Conservation (phyloP, 73 alveolate genomes). For the Tetrahymena malaccensis region DNA sequence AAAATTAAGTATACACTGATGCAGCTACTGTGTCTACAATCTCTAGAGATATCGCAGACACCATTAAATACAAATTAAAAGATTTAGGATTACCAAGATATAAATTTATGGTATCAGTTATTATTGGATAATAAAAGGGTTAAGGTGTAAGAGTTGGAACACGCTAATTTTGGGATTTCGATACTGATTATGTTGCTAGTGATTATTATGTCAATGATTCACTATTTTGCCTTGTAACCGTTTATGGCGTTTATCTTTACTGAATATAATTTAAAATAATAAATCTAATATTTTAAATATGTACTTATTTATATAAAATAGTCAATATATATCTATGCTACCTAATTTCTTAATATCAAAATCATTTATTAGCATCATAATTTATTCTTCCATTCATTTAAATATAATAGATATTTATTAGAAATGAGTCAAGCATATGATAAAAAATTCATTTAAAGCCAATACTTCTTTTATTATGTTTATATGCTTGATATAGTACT, state of each 20-base stretch:
- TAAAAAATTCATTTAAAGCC: too few relatives aligned
- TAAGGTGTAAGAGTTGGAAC: conserved; percentile 38
- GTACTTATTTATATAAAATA: not conserved
- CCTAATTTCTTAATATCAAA: not conserved
- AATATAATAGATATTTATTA: too few relatives aligned
- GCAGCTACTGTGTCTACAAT: conserved; percentile 13
- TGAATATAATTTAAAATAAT: not conserved
- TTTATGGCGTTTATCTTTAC: conserved; percentile 31
- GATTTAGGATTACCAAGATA: conserved; percentile 22
- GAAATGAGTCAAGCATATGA: too few relatives aligned
- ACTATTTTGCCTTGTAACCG: conserved; percentile 29
- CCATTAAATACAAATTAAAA: conserved; percentile 23
- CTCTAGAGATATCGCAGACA: conserved; percentile 35
- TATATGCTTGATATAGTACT: too few relatives aligned
- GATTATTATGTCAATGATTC: conserved; percentile 25
- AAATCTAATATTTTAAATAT: not conserved
- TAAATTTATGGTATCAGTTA: conserved; percentile 29
- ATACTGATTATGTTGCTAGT: conserved; percentile 20
- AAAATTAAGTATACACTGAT: conserved; percentile 9
- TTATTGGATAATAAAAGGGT: conserved; percentile 24
- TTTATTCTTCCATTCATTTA: too few relatives aligned
- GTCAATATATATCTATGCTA: not conserved
- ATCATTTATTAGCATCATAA: not conserved
- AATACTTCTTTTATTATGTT: too few relatives aligned
- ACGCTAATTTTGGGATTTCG: conserved; percentile 37